A percentile compares a stretch with the other conserved stretches of the same genome.
Conservation (phyloP, 768 basidiomycete species). For the Dioszegia crocea region DNA sequence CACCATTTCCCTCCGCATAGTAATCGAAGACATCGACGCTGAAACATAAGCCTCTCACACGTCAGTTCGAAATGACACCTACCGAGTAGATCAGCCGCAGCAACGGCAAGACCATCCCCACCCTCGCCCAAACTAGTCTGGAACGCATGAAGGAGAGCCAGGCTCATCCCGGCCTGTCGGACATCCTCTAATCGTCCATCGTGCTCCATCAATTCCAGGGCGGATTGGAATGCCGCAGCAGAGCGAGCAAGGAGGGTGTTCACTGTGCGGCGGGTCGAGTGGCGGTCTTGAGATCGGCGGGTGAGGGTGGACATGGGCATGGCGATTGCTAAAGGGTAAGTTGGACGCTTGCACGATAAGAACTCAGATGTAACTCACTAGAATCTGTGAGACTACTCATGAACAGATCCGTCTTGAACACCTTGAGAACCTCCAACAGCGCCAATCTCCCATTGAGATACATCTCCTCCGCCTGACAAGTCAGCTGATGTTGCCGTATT, state of each 20-base stretch:
- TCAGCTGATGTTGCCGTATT: too few species aligned
- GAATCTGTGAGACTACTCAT: constrained; percentile 86
- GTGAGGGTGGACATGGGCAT: constrained; percentile 65
- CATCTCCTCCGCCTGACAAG: constrained; percentile 65
- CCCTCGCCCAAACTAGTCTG: constrained; percentile 71
- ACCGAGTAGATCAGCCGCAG: constrained; percentile 63
- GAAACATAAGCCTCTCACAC: background rate
- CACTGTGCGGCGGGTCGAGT: constrained; percentile 52
- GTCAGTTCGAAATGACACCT: constrained; percentile 43
- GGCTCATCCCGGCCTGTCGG: constrained; percentile 67
- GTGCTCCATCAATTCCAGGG: constrained; percentile 57
- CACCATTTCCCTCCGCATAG: constrained; percentile 77
- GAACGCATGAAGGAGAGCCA: constrained; percentile 68
- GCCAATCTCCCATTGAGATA: constrained; percentile 72
- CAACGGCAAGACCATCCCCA: constrained; percentile 54
- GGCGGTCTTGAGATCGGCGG: constrained; percentile 21
- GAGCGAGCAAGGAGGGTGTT: constrained; percentile 62
- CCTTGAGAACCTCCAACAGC: constrained; percentile 69
- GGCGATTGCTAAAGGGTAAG: constrained; percentile 62
- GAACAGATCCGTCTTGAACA: constrained; percentile 80
- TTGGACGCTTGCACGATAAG: background rate
- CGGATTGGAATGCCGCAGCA: constrained; percentile 66
- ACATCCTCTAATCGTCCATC: constrained; percentile 67
- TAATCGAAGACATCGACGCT: constrained; percentile 75
- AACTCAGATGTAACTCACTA: constrained; percentile 55